These are phyloP conservation scores for Neurospora tetraspora DNA, from an alignment of 495 filamentous ascomycete genomes.

Conservation along the genomic window DNA sequence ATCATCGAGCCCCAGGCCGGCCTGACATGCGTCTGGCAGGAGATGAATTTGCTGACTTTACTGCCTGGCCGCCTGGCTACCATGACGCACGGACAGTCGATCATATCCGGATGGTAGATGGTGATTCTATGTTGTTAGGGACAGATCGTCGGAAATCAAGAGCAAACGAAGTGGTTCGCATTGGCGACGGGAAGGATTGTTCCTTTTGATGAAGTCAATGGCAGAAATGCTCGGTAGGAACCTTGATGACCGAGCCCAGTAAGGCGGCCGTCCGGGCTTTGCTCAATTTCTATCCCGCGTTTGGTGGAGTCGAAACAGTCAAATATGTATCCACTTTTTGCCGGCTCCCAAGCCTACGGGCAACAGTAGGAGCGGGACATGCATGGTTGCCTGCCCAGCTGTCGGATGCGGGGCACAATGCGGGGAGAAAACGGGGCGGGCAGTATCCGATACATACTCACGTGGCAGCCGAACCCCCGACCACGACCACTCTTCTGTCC, in stretches of 20 bases:
- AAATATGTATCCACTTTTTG: not conserved
- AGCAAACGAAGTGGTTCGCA: not conserved
- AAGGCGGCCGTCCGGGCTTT: not conserved
- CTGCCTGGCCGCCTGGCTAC: not conserved
- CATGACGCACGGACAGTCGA: not conserved
- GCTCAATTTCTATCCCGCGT: not conserved
- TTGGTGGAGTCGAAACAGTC: not conserved
- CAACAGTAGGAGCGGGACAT: not conserved
- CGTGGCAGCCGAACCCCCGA: not conserved
- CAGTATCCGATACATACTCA: not conserved
- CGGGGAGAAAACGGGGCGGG: not conserved
- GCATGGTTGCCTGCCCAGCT: not conserved
- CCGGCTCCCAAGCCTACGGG: not conserved
- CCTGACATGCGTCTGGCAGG: not conserved
- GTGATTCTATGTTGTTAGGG: not conserved
- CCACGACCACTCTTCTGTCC: not conserved
- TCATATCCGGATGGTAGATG: not conserved
- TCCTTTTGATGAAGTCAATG: not conserved
- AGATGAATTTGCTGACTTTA: not conserved
- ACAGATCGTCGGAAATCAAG: not conserved
- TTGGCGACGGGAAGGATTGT: not conserved
- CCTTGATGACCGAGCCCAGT: not conserved
- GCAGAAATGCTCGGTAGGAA: not conserved
- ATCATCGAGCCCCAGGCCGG: not conserved
- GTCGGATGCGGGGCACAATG: not conserved